Evolutionary conservation across 2,329 filamentous ascomycete genomes (phyloP).

Genomic region (Amphichorda felina): DNA sequence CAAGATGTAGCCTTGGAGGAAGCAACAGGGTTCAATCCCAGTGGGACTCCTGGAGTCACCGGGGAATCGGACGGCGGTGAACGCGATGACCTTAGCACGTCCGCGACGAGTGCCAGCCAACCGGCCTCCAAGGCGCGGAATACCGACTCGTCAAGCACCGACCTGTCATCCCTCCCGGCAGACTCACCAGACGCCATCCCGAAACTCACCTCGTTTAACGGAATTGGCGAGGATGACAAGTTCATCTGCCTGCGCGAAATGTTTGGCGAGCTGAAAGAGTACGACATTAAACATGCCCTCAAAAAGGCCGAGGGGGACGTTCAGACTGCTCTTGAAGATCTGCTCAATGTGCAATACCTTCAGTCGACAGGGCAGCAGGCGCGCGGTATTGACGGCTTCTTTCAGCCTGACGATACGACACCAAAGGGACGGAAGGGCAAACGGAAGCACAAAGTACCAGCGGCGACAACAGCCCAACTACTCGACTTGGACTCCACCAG

Average conservation of each 20-base stretch:
- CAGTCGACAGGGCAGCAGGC: slow-evolving; percentile 50
- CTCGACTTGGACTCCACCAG: slow-evolving; percentile 1
- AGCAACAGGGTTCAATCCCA: slow-evolving; percentile 65
- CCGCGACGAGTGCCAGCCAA: slow-evolving; percentile 14
- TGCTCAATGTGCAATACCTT: slow-evolving; percentile 70
- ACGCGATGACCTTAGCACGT: slow-evolving; percentile 10
- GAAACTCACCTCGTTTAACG: slow-evolving; percentile 20
- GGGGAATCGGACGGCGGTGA: slow-evolving; percentile 10
- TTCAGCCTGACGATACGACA: slow-evolving; percentile 32
- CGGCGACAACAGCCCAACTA: not conserved
- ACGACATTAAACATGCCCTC: slow-evolving; percentile 55
- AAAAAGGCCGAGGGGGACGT: slow-evolving; percentile 57
- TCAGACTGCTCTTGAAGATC: slow-evolving; percentile 61
- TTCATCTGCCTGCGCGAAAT: slow-evolving; percentile 51
- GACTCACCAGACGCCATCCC: slow-evolving; percentile 12
- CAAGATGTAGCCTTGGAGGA: slow-evolving; percentile 55
- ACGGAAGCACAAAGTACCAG: slow-evolving; percentile 21
- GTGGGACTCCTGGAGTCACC: slow-evolving; percentile 29
- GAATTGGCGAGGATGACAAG: slow-evolving; percentile 47
- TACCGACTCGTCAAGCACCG: slow-evolving; percentile 17
- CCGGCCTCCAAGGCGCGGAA: slow-evolving; percentile 12
- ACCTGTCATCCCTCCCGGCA: slow-evolving; percentile 9
- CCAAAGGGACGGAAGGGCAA: slow-evolving; percentile 23
- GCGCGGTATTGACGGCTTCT: slow-evolving; percentile 79
- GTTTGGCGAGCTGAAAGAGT: slow-evolving; percentile 56